Evolutionary conservation across 179 eudicot genomes (phyloP).

Genomic region (Silene coronaria): DNA sequence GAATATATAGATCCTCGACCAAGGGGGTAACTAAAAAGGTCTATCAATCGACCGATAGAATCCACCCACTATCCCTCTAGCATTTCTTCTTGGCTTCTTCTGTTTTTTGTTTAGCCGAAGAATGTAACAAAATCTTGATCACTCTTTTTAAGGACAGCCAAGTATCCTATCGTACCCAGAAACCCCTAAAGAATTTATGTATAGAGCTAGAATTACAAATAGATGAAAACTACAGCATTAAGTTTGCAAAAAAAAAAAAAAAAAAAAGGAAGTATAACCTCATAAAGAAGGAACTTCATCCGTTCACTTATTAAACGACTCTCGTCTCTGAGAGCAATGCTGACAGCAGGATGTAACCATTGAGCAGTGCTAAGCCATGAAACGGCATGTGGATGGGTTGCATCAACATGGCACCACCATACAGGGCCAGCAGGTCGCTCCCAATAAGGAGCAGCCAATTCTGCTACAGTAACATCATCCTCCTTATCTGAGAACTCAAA

Average conservation of each 20-base stretch:
- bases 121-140: background rate
- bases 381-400: constrained; percentile 54
- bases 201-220: background rate
- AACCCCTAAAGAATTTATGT: background rate
- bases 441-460: constrained; percentile 92
- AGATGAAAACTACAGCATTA: background rate
- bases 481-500: constrained; percentile 56
- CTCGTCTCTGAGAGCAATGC: constrained; percentile 90
- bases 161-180: background rate
- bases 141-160: background rate
- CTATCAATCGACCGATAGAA: background rate
- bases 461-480: constrained; percentile 78
- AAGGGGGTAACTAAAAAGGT: background rate
- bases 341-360: constrained; percentile 95
- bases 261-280: constrained; percentile 42
- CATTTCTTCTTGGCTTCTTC: background rate
- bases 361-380: constrained; percentile 75
- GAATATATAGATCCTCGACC: background rate
- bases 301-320: constrained; percentile 83
- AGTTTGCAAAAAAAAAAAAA: constrained; percentile 9
- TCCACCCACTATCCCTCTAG: background rate
- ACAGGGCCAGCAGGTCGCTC: constrained; percentile 86
- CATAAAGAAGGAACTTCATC: constrained; percentile 88
- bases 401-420: constrained; percentile 95
- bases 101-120: background rate